phyloP scores from a whole-genome alignment of 2,329 filamentous ascomycete genomes.

The Fusarium pseudograminearum region DNA sequence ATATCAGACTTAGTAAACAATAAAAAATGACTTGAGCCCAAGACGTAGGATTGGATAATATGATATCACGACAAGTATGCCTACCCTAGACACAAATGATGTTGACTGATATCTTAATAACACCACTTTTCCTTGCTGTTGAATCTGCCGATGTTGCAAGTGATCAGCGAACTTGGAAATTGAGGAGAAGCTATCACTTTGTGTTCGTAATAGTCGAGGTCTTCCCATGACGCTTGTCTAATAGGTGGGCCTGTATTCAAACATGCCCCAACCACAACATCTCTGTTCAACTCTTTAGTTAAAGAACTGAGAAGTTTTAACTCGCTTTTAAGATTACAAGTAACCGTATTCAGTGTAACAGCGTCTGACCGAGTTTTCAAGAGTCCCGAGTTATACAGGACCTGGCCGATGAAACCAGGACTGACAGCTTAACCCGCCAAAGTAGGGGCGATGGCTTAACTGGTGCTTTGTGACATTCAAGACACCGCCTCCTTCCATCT shows the following conservation, averaged over 20 bases:
- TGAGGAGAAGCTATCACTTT: background rate
- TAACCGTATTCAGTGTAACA: background rate
- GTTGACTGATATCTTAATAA: background rate
- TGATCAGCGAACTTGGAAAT: background rate
- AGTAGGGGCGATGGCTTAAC: background rate
- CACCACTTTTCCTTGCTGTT: background rate
- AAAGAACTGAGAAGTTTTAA: background rate
- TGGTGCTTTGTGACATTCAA: background rate
- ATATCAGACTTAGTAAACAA: background rate
- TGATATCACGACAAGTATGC: background rate
- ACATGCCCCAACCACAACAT: background rate
- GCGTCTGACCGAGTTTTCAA: background rate
- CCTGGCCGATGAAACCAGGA: background rate
- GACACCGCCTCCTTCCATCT: background rate
- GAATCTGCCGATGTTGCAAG: background rate
- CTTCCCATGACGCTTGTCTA: too few species aligned
- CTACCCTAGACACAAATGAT: background rate
- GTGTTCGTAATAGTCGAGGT: background rate
- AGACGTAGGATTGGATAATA: background rate
- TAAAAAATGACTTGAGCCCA: background rate
- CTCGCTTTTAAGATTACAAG: background rate
- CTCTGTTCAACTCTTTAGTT: background rate
- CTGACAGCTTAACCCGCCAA: background rate
- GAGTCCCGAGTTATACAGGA: too few species aligned
- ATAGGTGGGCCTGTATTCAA: background rate